These are phyloP conservation scores for Kwoniella sp. DNA, from an alignment of 768 basidiomycete genomes.

Conservation along the genomic window DNA sequence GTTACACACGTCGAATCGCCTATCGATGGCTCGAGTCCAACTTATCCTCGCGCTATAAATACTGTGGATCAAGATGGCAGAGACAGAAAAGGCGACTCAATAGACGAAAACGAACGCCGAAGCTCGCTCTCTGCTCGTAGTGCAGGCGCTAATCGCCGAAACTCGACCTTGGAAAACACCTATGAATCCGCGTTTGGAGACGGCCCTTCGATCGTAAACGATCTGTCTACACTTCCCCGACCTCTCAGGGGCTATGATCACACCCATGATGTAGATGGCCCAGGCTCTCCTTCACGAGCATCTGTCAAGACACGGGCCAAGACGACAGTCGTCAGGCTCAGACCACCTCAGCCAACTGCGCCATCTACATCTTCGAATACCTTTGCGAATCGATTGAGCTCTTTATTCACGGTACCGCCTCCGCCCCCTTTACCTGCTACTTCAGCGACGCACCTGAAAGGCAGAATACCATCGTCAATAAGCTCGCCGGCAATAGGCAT, in stretches of 20 bases:
- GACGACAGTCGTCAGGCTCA: slow-evolving; percentile 31
- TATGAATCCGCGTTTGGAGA: background rate
- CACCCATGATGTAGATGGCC: slow-evolving; percentile 2
- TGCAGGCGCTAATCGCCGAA: background rate
- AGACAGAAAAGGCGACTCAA: background rate
- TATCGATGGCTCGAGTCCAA: background rate
- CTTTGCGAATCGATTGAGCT: slow-evolving; percentile 31
- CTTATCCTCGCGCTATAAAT: background rate
- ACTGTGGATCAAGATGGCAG: background rate
- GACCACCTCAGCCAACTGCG: slow-evolving; percentile 21
- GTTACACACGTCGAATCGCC: background rate
- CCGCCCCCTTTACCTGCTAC: slow-evolving; percentile 18
- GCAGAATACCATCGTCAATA: background rate
- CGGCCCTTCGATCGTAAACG: slow-evolving; percentile 22
- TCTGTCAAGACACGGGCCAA: slow-evolving; percentile 1
- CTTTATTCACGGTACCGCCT: slow-evolving; percentile 42
- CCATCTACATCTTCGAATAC: slow-evolving; percentile 1
- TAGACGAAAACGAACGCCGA: background rate
- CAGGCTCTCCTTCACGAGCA: background rate
- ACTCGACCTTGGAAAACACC: background rate
- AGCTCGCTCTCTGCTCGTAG: no score
- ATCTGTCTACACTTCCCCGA: slow-evolving; percentile 27
- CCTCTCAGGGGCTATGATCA: slow-evolving; percentile 11
- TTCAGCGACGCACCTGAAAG: background rate
- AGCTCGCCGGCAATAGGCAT: background rate